Percentiles rank a stretch among this genome's conserved stretches.
Conservation (phyloP, 208 protist genomes). For the Leishmania arabica region DNA sequence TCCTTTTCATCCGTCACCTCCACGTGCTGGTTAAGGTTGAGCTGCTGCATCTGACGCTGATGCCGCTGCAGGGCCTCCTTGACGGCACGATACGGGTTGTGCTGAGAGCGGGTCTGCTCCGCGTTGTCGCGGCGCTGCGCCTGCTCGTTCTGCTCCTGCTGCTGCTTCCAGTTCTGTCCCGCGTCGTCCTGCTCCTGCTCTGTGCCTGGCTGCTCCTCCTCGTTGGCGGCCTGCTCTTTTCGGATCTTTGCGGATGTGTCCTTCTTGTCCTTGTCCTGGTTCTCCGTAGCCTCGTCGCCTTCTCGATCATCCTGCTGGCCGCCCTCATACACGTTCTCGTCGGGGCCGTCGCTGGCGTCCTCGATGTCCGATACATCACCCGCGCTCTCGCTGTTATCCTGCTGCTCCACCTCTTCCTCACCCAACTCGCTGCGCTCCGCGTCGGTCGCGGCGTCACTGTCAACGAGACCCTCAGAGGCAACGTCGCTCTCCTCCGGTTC, state of each 20-base stretch:
- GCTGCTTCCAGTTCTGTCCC: conserved; percentile 81
- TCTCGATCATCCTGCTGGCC: conserved; percentile 85
- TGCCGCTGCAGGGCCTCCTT: conserved; percentile 90
- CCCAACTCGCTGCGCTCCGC: conserved; percentile 36
- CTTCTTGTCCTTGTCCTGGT: conserved; percentile 58
- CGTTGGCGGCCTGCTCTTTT: conserved; percentile 53
- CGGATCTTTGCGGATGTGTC: conserved; percentile 47
- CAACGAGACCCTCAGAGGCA: conserved; percentile 49
- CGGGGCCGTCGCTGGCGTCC: conserved; percentile 48
- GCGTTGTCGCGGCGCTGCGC: conserved; percentile 75
- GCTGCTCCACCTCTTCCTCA: conserved; percentile 44
- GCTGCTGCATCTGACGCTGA: conserved; percentile 76
- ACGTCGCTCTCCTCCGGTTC: conserved; percentile 39
- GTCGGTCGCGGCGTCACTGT: conserved; percentile 40
- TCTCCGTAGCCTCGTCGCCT: conserved; percentile 77
- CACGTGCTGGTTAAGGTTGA: conserved; percentile 79
- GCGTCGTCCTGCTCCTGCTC: conserved; percentile 84
- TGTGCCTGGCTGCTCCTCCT: conserved; percentile 77
- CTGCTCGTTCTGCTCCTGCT: conserved; percentile 74
- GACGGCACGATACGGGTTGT: conserved; percentile 84
- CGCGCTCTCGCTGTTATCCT: conserved; percentile 30
- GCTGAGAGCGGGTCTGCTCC: conserved; percentile 67
- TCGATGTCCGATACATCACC: conserved; percentile 41
- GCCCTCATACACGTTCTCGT: conserved; percentile 83
- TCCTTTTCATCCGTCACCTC: conserved; percentile 68